phyloP scores from a whole-genome alignment of 768 basidiomycete genomes.

The Lactarius evosmus region DNA sequence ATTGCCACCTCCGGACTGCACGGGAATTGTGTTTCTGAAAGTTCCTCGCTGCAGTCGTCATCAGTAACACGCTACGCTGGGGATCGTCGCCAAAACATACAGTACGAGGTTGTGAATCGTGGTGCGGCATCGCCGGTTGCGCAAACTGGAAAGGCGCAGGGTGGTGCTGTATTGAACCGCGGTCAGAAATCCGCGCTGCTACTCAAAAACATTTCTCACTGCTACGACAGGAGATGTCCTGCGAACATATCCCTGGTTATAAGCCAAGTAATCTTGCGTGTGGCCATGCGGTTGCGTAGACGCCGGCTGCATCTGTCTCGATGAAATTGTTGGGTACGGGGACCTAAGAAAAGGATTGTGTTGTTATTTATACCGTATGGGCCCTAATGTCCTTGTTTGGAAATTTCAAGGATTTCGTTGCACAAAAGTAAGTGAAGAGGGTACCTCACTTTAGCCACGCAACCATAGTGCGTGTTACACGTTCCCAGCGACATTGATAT shows the following conservation, averaged over 20 bases:
- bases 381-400: no score
- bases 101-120: background rate
- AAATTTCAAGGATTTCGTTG: no score
- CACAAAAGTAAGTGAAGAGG: no score
- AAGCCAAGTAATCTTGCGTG: background rate
- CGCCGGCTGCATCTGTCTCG: background rate
- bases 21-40: background rate
- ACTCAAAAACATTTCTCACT: background rate
- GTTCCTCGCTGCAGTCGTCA: background rate
- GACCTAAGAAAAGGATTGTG: background rate
- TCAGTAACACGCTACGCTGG: background rate
- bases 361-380: no score
- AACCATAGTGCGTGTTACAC: no score
- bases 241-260: background rate
- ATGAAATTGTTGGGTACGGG: no score
- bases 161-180: background rate
- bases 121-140: background rate
- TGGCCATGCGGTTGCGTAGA: background rate
- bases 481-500: no score
- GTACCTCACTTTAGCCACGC: no score
- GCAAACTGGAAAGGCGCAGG: background rate
- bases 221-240: background rate
- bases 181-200: background rate
- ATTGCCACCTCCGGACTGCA: no score
- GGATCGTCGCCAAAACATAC: background rate